A percentile compares a stretch with the other conserved stretches of the same genome.
Conservation (phyloP, 2,329 filamentous ascomycete species). For the Colletotrichum sp. region DNA sequence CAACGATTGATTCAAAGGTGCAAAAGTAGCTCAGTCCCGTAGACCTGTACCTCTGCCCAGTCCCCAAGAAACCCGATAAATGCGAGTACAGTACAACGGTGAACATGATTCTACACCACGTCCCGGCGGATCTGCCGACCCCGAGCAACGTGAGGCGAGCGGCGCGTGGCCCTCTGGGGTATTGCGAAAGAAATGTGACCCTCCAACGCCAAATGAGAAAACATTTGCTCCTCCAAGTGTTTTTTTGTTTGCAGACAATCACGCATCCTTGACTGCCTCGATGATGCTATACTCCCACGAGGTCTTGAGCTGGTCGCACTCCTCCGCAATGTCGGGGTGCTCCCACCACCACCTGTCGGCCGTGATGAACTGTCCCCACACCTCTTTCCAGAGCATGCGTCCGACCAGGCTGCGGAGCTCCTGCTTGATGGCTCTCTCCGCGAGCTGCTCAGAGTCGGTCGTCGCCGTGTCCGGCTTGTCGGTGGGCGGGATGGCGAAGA, state of each 20-base stretch:
- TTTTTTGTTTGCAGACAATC: neutral
- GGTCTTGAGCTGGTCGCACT: constrained; percentile 59
- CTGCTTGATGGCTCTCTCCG: constrained; percentile 39
- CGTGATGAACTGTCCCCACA: constrained; percentile 60
- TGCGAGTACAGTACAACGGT: neutral
- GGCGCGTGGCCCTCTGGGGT: neutral
- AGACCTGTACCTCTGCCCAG: neutral
- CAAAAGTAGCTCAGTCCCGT: neutral
- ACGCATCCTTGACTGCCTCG: constrained; percentile 54
- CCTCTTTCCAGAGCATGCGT: constrained; percentile 64
- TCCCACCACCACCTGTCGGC: constrained; percentile 68
- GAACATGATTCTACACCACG: neutral
- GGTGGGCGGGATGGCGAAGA: constrained; percentile 47
- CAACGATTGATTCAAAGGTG: neutral
- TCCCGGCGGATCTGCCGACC: neutral
- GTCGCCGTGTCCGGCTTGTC: constrained; percentile 26
- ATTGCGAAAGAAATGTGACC: constrained; percentile 15
- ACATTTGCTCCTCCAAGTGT: neutral
- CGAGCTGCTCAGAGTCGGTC: constrained; percentile 18
- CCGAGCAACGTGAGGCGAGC: neutral
- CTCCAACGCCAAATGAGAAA: constrained; percentile 10
- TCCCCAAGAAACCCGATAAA: constrained; percentile 4
- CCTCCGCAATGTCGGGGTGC: constrained; percentile 55
- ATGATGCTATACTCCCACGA: constrained; percentile 65
- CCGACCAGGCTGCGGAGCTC: constrained; percentile 59